phyloP scores from a whole-genome alignment of 495 filamentous ascomycete species.

The Astrothelium macrocarpum region DNA sequence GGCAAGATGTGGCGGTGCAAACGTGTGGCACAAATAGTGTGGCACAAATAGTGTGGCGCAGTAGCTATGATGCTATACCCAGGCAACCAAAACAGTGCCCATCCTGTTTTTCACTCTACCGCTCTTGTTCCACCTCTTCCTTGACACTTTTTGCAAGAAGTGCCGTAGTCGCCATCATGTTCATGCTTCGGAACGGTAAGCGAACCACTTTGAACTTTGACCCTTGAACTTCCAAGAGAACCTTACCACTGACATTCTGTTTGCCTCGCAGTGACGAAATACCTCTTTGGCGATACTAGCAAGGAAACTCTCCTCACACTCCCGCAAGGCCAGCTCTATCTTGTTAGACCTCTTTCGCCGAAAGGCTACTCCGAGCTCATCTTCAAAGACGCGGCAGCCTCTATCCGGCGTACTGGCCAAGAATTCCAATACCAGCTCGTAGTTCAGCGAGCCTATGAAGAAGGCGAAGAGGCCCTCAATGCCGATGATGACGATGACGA shows the following conservation, averaged over 20 bases:
- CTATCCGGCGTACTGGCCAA: constrained; percentile 83
- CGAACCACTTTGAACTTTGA: constrained; percentile 21
- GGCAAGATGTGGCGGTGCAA: background rate
- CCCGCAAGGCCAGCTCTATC: constrained; percentile 89
- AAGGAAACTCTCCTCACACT: constrained; percentile 94
- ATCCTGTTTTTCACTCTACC: background rate
- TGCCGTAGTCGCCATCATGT: constrained; percentile 38
- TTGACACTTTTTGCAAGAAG: background rate
- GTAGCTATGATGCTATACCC: background rate
- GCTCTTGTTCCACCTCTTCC: background rate
- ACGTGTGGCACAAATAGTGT: background rate
- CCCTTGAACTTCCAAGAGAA: too few species aligned
- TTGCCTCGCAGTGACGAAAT: constrained; percentile 61
- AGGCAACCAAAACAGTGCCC: background rate
- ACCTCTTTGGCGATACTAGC: constrained; percentile 82
- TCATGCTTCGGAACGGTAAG: constrained; percentile 63
- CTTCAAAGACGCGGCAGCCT: constrained; percentile 91
- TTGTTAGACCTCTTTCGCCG: constrained; percentile 86
- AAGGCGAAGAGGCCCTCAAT: constrained; percentile 85
- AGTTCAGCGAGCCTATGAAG: constrained; percentile 90
- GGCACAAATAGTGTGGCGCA: background rate
- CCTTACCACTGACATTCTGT: constrained; percentile 12
- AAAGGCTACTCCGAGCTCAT: constrained; percentile 98
- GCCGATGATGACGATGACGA: constrained; percentile 75
- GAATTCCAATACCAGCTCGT: constrained; percentile 97